These are phyloP conservation scores for Candida gorgasii DNA, from an alignment of 805 yeast genomes.

Conservation along the genomic window DNA sequence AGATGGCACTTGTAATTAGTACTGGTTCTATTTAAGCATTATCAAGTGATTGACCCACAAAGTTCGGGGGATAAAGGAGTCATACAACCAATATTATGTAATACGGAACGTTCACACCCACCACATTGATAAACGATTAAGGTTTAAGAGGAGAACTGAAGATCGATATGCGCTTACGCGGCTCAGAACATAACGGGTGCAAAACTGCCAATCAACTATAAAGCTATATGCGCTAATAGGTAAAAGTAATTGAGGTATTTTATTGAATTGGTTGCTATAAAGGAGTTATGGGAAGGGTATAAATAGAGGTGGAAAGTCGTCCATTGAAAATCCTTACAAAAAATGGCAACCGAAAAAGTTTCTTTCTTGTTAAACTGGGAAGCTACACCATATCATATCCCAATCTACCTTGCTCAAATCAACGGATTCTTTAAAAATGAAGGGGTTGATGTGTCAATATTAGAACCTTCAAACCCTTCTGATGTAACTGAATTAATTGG, in stretches of 20 bases:
- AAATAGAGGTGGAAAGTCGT: too few species aligned
- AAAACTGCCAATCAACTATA: not conserved
- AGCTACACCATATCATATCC: conserved; percentile 57
- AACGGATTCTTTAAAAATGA: conserved; percentile 53
- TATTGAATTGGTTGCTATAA: not conserved
- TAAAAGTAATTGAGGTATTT: not conserved
- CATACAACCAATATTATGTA: too few species aligned
- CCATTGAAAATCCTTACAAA: not conserved
- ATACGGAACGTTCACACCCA: too few species aligned
- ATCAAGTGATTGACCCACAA: too few species aligned
- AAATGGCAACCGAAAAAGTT: conserved; percentile 38
- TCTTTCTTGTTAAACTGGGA: conserved; percentile 56
- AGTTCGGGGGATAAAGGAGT: too few species aligned
- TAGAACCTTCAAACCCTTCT: conserved; percentile 58
- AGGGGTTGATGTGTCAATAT: conserved; percentile 51
- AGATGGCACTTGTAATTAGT: too few species aligned
- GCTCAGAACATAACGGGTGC: not conserved
- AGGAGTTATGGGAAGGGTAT: not conserved
- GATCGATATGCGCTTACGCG: conserved; percentile 4
- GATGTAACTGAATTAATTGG: conserved; percentile 61
- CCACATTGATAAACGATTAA: too few species aligned
- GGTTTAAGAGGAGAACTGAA: too few species aligned
- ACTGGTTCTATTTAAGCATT: too few species aligned
- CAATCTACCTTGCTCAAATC: conserved; percentile 49
- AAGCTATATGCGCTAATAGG: conserved; percentile 2